Percentiles rank a stretch among this genome's conserved stretches.
Conservation (phyloP, 2,329 filamentous ascomycete species). For the Pseudocercospora pini-densiflorae region DNA sequence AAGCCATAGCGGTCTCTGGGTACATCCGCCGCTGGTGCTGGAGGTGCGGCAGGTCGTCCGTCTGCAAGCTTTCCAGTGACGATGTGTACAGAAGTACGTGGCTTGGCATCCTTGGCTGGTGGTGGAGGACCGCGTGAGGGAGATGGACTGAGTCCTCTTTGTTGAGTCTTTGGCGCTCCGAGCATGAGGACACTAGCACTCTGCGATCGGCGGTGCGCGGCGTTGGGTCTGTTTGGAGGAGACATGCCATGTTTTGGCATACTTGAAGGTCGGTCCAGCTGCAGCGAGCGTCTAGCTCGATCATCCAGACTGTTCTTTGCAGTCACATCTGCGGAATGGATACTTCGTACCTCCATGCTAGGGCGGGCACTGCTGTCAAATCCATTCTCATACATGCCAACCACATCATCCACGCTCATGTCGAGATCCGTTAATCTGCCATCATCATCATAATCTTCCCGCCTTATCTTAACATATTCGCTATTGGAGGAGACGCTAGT, state of each 20-base stretch:
- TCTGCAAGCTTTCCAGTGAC: conserved; percentile 17
- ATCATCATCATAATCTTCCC: conserved; percentile 46
- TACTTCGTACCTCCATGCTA: conserved; percentile 32
- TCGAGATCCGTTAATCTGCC: conserved; percentile 44
- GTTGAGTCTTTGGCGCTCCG: conserved; percentile 18
- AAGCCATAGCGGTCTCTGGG: conserved; percentile 87
- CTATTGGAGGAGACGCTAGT: conserved; percentile 82
- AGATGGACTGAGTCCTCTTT: conserved; percentile 18
- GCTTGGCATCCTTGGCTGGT: conserved; percentile 14
- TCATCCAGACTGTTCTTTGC: conserved; percentile 28
- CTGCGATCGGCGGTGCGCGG: conserved; percentile 38
- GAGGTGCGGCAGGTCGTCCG: conserved; percentile 10
- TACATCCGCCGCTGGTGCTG: conserved; percentile 21
- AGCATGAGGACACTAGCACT: conserved; percentile 39
- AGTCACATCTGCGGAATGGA: conserved; percentile 24
- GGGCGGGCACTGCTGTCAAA: conserved; percentile 46
- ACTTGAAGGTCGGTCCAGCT: conserved; percentile 28
- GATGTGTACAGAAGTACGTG: conserved; percentile 25
- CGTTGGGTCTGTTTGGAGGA: conserved; percentile 23
- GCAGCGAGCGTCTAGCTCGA: conserved; percentile 26
- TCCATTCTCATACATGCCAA: conserved; percentile 64
- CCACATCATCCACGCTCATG: conserved; percentile 64
- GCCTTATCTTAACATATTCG: conserved; percentile 65
- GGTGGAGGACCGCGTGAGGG: conserved; percentile 10
- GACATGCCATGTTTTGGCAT: conserved; percentile 21